These are phyloP conservation scores for Flaveria sonorensis DNA, from an alignment of 129 eudicot genomes.

Conservation along the genomic window DNA sequence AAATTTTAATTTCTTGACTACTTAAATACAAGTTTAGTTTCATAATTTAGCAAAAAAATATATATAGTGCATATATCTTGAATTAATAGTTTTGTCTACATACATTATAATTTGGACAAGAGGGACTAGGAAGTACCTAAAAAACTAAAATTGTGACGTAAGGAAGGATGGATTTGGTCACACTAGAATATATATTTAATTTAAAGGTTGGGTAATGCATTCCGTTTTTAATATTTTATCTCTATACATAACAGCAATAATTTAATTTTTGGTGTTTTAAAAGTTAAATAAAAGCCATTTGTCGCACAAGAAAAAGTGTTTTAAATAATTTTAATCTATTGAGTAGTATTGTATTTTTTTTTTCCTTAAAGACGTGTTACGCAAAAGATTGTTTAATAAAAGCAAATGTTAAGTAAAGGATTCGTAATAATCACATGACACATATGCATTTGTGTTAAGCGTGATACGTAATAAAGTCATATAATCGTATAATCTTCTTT, in stretches of 20 bases:
- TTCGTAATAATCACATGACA: too few species aligned
- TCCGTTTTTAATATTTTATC: background rate
- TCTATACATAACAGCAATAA: background rate
- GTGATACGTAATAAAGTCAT: too few species aligned
- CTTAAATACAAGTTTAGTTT: background rate
- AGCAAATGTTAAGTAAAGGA: too few species aligned
- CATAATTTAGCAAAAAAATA: background rate
- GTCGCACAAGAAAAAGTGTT: too few species aligned
- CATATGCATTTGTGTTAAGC: too few species aligned
- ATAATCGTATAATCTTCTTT: too few species aligned
- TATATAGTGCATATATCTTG: too few species aligned
- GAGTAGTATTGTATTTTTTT: too few species aligned
- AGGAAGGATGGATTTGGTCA: background rate
- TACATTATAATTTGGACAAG: background rate
- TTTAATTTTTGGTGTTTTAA: background rate
- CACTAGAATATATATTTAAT: background rate
- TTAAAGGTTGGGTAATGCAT: background rate
- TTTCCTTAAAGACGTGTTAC: too few species aligned
- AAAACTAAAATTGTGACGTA: background rate
- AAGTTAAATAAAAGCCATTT: background rate
- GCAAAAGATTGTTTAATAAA: too few species aligned
- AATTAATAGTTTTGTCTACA: background rate
- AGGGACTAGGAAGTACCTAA: background rate
- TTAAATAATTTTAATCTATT: too few species aligned
- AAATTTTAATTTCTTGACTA: too few species aligned